Conservation (phyloP, 2,329 filamentous ascomycete species). For the Dactylellina leptospora region DNA sequence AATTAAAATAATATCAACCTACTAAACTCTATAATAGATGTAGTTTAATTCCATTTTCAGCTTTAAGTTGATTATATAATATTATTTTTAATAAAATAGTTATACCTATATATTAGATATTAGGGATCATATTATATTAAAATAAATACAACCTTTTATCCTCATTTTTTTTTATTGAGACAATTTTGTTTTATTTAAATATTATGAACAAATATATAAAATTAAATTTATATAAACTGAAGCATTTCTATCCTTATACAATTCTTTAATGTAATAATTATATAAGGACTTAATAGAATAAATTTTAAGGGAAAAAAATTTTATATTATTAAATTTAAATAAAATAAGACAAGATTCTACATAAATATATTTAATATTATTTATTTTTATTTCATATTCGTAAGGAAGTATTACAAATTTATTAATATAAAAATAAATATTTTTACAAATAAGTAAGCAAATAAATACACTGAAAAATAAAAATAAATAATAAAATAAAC, state of each 20-base stretch:
- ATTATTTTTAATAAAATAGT: slow-evolving; percentile 40
- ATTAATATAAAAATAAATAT: slow-evolving; percentile 6
- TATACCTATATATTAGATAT: slow-evolving; percentile 48
- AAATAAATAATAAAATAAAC: slow-evolving; percentile 2
- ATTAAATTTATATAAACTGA: slow-evolving; percentile 33
- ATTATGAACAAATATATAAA: slow-evolving; percentile 49
- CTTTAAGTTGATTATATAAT: slow-evolving; percentile 26
- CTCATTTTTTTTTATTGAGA: slow-evolving; percentile 38
- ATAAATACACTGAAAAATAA: slow-evolving; percentile 8
- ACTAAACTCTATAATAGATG: slow-evolving; percentile 34
- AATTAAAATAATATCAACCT: slow-evolving; percentile 40
- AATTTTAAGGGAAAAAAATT: slow-evolving; percentile 7
- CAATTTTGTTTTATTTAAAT: slow-evolving; percentile 34
- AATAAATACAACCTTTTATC: slow-evolving; percentile 45
- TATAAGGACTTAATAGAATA: slow-evolving; percentile 33
- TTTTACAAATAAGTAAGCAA: slow-evolving; percentile 4
- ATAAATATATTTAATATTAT: slow-evolving; percentile 9
- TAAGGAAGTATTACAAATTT: slow-evolving; percentile 3
- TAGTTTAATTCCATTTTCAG: slow-evolving; percentile 31
- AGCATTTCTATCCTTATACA: slow-evolving; percentile 27
- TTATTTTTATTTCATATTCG: no score
- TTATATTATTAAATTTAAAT: slow-evolving; percentile 10
- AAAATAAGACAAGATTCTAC: slow-evolving; percentile 1
- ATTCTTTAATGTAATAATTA: slow-evolving; percentile 32
- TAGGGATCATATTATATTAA: slow-evolving; percentile 41